These are phyloP conservation scores for Mycena metata DNA, from an alignment of 768 basidiomycete species.

Conservation along the genomic window DNA sequence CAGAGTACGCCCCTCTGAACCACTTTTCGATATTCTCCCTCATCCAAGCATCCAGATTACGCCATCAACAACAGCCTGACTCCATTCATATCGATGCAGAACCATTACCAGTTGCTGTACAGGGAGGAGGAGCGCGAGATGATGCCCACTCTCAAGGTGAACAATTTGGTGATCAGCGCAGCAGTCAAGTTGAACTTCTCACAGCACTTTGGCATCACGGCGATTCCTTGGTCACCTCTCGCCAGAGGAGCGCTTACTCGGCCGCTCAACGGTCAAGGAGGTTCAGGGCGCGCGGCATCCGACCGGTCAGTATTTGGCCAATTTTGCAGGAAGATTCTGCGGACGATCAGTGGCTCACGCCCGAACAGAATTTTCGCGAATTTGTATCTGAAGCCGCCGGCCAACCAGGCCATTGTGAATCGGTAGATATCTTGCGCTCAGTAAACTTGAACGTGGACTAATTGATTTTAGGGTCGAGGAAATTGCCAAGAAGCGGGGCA, in stretches of 20 bases:
- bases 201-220: constrained; percentile 67
- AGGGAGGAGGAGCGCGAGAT: constrained; percentile 77
- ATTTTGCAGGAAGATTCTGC: too few species aligned
- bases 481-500: constrained; percentile 64
- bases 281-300: constrained; percentile 52
- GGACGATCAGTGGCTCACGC: background rate
- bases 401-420: constrained; percentile 29
- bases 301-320: constrained; percentile 46
- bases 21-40: too few species aligned
- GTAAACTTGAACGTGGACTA: background rate
- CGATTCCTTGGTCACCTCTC: constrained; percentile 73
- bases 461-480: constrained; percentile 59
- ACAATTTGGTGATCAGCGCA: background rate
- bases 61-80: constrained; percentile 69
- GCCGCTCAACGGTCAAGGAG: constrained; percentile 50
- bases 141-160: constrained; percentile 70
- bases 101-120: constrained; percentile 72
- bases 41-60: too few species aligned
- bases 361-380: constrained; percentile 11
- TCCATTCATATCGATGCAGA: constrained; percentile 80
- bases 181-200: constrained; percentile 31
- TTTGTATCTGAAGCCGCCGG: constrained; percentile 32
- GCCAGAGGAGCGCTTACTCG: constrained; percentile 63
- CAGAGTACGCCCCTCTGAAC: constrained; percentile 59
- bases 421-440: background rate